phyloP scores from a whole-genome alignment of 2,329 filamentous ascomycete species.

The Fusarium anguioides region DNA sequence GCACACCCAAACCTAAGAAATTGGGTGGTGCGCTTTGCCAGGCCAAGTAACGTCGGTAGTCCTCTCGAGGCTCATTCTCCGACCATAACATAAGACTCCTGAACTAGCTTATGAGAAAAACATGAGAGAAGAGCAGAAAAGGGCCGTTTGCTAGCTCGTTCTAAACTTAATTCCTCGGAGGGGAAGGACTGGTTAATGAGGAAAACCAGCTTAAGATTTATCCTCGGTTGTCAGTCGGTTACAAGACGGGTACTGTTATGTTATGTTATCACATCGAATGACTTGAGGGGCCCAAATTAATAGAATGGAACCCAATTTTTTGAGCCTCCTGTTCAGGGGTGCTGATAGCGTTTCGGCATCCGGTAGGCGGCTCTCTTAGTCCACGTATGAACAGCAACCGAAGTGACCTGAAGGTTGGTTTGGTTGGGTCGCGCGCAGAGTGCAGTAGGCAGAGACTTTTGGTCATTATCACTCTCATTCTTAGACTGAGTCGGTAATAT shows the following conservation, averaged over 20 bases:
- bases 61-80: neutral
- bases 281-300: slow-evolving; percentile 19
- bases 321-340: slow-evolving; percentile 27
- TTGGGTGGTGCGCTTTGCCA: slow-evolving; percentile 8
- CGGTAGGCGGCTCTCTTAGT: slow-evolving; percentile 26
- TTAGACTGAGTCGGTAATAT: neutral
- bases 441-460: neutral
- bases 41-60: slow-evolving; percentile 27
- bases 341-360: slow-evolving; percentile 15
- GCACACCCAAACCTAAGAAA: neutral
- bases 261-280: slow-evolving; percentile 6
- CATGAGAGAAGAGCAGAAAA: slow-evolving; percentile 10
- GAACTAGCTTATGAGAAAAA: neutral
- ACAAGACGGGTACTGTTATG: slow-evolving; percentile 21
- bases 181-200: slow-evolving; percentile 22
- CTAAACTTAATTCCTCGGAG: neutral
- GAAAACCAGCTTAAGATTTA: slow-evolving; percentile 30
- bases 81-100: neutral
- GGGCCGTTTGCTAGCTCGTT: slow-evolving; percentile 8
- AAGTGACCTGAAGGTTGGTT: neutral
- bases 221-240: slow-evolving; percentile 43
- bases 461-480: neutral
- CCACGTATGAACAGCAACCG: neutral
- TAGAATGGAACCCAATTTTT: neutral
- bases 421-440: too few relatives aligned